Conservation (phyloP, 768 basidiomycete genomes). For the Hygrocybe punicea region DNA sequence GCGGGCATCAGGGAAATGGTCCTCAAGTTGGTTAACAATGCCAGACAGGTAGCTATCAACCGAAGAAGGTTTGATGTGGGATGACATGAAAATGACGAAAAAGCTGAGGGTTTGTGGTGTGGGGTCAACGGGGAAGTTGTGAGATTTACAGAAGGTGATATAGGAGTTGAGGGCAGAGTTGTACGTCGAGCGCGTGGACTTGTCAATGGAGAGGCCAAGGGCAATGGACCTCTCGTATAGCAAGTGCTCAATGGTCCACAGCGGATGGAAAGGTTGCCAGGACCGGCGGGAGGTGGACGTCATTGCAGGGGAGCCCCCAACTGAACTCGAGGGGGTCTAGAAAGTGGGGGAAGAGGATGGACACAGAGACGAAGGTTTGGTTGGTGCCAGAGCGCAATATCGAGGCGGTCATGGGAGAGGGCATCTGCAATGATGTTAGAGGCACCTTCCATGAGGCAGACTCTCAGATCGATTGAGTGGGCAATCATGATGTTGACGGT, state of each 20-base stretch:
- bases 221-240: conserved; percentile 25
- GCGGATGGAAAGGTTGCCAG: conserved; percentile 27
- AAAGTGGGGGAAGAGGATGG: too few species aligned
- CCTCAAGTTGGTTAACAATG: too few species aligned
- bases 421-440: conserved; percentile 18
- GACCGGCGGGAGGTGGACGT: conserved; percentile 6
- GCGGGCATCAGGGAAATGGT: conserved; percentile 16
- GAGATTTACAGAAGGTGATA: too few species aligned
- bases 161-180: too few species aligned
- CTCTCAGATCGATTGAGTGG: conserved; percentile 8
- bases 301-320: conserved; percentile 19
- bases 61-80: too few species aligned
- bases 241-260: conserved; percentile 35
- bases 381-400: background rate
- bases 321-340: conserved; percentile 19
- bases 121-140: conserved; percentile 22
- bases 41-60: too few species aligned
- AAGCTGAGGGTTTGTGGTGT: conserved; percentile 29
- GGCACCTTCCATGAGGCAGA: conserved; percentile 13
- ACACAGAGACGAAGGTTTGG: background rate
- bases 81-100: conserved; percentile 31
- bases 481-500: conserved; percentile 14
- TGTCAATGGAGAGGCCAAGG: too few species aligned
- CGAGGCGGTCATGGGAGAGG: conserved; percentile 6
- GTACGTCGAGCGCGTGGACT: too few species aligned